phyloP scores from a whole-genome alignment of 345 rosid species.

The Eucalyptus polyanthemos region DNA sequence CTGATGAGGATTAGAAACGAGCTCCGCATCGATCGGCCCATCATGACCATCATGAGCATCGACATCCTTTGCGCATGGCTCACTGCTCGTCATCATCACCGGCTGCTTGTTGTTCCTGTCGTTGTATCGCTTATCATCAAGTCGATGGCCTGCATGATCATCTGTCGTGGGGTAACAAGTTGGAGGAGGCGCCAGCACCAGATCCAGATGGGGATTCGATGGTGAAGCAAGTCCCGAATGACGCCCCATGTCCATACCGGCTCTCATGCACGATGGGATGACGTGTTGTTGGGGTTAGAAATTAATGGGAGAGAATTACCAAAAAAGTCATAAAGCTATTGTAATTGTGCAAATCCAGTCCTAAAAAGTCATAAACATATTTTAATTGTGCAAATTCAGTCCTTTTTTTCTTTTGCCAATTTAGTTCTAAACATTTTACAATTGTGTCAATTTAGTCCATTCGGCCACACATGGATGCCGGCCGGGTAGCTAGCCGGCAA shows the following conservation, averaged over 20 bases:
- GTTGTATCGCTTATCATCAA: not conserved
- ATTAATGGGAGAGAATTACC: no score
- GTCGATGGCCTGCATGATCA: not conserved
- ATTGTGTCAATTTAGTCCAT: no score
- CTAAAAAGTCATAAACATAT: no score
- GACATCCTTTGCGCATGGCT: not conserved
- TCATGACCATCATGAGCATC: not conserved
- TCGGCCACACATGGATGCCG: no score
- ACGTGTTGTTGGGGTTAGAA: no score
- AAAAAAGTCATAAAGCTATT: no score
- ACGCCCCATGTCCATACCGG: not conserved
- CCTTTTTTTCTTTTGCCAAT: no score
- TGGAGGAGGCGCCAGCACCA: not conserved
- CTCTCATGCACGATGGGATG: not conserved
- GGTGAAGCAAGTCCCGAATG: not conserved
- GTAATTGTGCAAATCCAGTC: no score
- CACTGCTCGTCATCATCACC: not conserved
- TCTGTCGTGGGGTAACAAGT: not conserved
- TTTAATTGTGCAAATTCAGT: no score
- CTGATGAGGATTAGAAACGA: not conserved
- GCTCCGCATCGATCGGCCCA: not conserved
- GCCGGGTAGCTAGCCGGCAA: no score
- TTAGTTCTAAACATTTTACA: no score
- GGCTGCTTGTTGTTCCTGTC: not conserved
- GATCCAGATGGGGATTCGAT: not conserved